phyloP scores from a whole-genome alignment of 1,284 basidiomycete genomes.

The Malassezia furfur region DNA sequence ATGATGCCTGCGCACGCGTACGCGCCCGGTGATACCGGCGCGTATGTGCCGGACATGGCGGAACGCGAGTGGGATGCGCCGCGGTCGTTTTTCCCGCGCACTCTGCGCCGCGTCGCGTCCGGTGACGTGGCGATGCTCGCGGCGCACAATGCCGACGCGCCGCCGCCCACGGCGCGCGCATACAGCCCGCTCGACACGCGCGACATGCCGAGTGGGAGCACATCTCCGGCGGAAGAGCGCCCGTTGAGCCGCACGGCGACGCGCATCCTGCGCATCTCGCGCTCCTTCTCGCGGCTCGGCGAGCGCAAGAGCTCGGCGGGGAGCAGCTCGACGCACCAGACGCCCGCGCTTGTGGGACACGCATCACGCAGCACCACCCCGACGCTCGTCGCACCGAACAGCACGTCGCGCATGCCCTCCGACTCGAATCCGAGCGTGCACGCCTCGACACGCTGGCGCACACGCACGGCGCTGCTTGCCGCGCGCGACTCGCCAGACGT shows the following conservation, averaged over 20 bases:
- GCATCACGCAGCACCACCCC: not conserved
- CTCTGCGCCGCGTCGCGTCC: not conserved
- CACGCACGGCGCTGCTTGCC: not conserved
- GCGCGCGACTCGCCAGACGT: constrained; percentile 4
- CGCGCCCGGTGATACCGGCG: not conserved
- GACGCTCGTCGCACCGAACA: not conserved
- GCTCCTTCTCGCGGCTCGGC: constrained; percentile 4
- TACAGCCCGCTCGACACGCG: not conserved
- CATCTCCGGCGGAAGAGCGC: not conserved
- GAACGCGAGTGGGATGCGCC: not conserved
- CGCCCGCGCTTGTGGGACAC: not conserved
- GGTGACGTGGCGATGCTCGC: not conserved
- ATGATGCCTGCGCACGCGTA: no score
- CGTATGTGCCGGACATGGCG: no score
- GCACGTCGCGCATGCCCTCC: not conserved
- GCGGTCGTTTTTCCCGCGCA: not conserved
- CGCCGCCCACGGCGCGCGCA: not conserved
- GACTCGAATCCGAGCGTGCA: not conserved
- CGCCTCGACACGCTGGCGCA: not conserved
- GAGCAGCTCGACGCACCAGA: not conserved
- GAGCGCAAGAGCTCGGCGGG: constrained; percentile 4
- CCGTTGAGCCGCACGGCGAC: not conserved
- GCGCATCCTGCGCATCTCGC: constrained; percentile 4
- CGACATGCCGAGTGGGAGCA: not conserved
- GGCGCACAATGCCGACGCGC: not conserved